phyloP scores from a whole-genome alignment of 208 protist genomes.

The Tetramitus jugosus region DNA sequence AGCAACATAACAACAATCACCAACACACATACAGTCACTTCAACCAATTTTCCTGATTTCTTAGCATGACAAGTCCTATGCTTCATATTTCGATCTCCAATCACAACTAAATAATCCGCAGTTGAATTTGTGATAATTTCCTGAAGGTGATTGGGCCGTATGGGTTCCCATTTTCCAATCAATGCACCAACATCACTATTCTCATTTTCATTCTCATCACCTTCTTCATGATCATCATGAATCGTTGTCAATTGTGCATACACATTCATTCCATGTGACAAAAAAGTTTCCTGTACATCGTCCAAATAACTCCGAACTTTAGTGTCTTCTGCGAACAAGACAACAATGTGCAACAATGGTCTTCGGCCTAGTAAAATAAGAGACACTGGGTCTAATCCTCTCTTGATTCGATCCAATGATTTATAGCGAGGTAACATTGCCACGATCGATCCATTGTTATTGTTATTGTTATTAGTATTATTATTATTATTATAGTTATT shows the following conservation, averaged over 20 bases:
- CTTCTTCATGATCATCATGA: not conserved
- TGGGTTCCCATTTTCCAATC: not conserved
- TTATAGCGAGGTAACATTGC: not conserved
- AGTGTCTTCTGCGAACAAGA: slow-evolving; percentile 5
- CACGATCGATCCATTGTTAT: no score
- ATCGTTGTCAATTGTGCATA: slow-evolving; percentile 15
- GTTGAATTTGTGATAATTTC: slow-evolving; percentile 4
- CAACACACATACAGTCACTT: not conserved
- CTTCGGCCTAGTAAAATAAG: not conserved
- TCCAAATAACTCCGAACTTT: slow-evolving; percentile 16
- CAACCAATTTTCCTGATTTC: slow-evolving; percentile 11
- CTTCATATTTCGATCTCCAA: slow-evolving; percentile 23
- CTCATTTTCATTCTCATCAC: not conserved
- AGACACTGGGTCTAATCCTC: not conserved
- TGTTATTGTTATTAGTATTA: no score
- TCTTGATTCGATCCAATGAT: not conserved
- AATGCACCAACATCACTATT: not conserved
- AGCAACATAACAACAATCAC: no score
- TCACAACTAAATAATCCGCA: slow-evolving; percentile 7
- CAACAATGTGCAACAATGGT: slow-evolving; percentile 11
- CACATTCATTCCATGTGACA: slow-evolving; percentile 1
- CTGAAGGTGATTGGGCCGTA: not conserved
- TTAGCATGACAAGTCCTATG: slow-evolving; percentile 22
- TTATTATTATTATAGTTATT: no score
- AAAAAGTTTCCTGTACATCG: not conserved